Evolutionary conservation across 306 rosid genomes (phyloP).

Genomic region (Cicer cuneatum): DNA sequence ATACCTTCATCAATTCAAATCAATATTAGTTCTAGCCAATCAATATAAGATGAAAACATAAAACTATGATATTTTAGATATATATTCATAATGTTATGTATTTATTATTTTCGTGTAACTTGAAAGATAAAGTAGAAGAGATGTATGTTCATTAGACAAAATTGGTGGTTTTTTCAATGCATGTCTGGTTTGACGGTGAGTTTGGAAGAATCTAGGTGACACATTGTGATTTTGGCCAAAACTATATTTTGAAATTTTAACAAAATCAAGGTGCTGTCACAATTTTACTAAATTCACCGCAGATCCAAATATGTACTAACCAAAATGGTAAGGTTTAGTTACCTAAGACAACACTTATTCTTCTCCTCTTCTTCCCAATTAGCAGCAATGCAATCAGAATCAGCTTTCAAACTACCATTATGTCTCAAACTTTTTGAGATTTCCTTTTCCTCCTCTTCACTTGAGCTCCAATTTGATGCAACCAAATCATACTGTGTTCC

Average conservation of each 20-base stretch:
- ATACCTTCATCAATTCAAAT: slow-evolving; percentile 61
- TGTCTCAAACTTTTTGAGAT: slow-evolving; percentile 95
- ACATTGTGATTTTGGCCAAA: too few relatives aligned
- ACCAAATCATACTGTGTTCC: slow-evolving; percentile 77
- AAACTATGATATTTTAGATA: slow-evolving; percentile 24
- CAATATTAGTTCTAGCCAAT: slow-evolving; percentile 26
- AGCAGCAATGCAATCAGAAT: slow-evolving; percentile 72
- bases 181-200: too few relatives aligned
- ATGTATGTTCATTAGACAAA: neutral
- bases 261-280: too few relatives aligned
- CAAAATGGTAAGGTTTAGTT: slow-evolving; percentile 16
- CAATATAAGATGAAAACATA: neutral
- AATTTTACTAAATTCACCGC: too few relatives aligned
- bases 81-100: too few relatives aligned
- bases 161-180: neutral
- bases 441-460: slow-evolving; percentile 95
- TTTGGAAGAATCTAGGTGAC: too few relatives aligned
- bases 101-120: neutral
- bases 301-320: too few relatives aligned
- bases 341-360: slow-evolving; percentile 84
- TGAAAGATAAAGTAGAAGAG: neutral
- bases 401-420: slow-evolving; percentile 59
- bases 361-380: slow-evolving; percentile 92
- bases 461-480: slow-evolving; percentile 86
- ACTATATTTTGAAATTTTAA: too few relatives aligned